Percentiles rank a stretch among this genome's conserved stretches.
Evolutionary conservation across 2,329 filamentous ascomycete genomes (phyloP).

Genomic region (Fusarium musae): DNA sequence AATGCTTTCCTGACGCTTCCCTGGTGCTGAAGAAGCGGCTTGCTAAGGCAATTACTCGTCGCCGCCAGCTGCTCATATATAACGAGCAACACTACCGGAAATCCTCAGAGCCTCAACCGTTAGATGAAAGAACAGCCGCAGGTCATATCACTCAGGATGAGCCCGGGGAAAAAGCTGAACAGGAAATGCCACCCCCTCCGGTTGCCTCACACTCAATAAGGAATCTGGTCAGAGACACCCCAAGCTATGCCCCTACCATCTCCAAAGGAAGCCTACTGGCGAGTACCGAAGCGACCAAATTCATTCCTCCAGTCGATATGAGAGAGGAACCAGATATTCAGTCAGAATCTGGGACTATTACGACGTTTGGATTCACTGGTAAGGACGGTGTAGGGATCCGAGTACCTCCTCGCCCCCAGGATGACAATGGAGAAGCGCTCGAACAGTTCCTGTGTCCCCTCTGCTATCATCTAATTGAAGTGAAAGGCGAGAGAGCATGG

Average conservation of each 20-base stretch:
- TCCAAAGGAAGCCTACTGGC: neutral
- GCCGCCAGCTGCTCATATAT: neutral
- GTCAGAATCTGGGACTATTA: neutral
- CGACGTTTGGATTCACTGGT: neutral
- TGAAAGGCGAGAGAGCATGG: neutral
- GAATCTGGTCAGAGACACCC: too few relatives aligned
- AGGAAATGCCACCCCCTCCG: neutral
- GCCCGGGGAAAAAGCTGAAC: too few relatives aligned
- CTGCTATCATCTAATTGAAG: neutral
- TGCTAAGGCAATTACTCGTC: neutral
- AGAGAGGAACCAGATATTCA: neutral
- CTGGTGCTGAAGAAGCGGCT: neutral
- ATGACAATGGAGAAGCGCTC: neutral
- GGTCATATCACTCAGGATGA: neutral
- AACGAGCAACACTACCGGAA: neutral
- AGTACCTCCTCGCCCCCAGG: neutral
- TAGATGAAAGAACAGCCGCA: rapidly evolving
- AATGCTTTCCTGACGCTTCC: neutral
- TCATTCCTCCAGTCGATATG: neutral
- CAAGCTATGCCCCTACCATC: neutral
- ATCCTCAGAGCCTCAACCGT: neutral
- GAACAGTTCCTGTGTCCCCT: neutral
- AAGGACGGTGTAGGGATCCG: rapidly evolving
- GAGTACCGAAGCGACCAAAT: neutral
- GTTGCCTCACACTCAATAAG: too few relatives aligned